A percentile compares a stretch with the other conserved stretches of the same genome.
phyloP scores from a whole-genome alignment of 2,329 filamentous ascomycete genomes.

The Cytospora leucostoma region DNA sequence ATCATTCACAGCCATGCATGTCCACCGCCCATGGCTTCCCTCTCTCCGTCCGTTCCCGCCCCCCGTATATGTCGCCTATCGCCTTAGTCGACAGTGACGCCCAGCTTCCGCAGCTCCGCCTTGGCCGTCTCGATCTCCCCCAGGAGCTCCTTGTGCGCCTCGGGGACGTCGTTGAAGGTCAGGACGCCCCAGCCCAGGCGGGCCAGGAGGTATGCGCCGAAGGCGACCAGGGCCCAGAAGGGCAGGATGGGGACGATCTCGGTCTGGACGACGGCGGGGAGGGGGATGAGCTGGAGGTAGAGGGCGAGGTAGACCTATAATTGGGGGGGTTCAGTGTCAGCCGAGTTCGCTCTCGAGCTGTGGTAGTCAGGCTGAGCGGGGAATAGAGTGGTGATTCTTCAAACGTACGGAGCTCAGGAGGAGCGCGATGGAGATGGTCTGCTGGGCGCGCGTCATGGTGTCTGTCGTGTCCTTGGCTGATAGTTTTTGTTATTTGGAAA shows the following conservation, averaged over 20 bases:
- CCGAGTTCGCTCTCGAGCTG: slow-evolving; percentile 26
- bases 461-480: background rate
- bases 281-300: slow-evolving; percentile 79
- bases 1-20: background rate
- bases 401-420: slow-evolving; percentile 79
- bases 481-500: background rate
- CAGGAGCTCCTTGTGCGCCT: slow-evolving; percentile 88
- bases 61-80: no score
- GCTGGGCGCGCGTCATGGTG: slow-evolving; percentile 90
- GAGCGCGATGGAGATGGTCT: slow-evolving; percentile 85
- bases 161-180: slow-evolving; percentile 94
- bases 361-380: background rate
- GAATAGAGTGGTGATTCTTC: slow-evolving; percentile 18
- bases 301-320: slow-evolving; percentile 85
- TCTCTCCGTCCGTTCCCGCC: background rate
- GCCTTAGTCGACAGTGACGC: slow-evolving; percentile 75
- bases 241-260: slow-evolving; percentile 89
- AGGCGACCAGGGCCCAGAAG: slow-evolving; percentile 87
- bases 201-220: slow-evolving; percentile 89
- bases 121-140: slow-evolving; percentile 78
- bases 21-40: background rate
- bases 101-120: slow-evolving; percentile 70
- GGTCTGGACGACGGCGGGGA: slow-evolving; percentile 75
- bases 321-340: background rate
- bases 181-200: slow-evolving; percentile 90